phyloP scores from a whole-genome alignment of 208 protist species.

The Leptomonas seymouri region DNA sequence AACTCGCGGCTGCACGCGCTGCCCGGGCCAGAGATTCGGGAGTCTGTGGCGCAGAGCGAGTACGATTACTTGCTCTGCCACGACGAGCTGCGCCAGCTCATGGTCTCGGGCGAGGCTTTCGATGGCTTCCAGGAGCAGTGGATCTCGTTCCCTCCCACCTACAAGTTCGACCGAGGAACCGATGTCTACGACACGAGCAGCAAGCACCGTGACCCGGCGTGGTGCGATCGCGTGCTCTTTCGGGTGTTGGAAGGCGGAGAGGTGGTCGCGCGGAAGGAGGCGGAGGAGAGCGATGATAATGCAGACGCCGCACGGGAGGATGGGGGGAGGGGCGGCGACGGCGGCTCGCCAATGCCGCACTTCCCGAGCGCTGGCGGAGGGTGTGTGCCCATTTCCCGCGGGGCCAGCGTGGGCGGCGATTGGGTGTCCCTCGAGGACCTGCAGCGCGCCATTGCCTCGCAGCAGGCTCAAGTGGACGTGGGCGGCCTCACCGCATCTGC shows the following conservation, averaged over 20 bases:
- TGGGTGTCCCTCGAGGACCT: slow-evolving; percentile 20
- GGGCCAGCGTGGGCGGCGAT: slow-evolving; percentile 12
- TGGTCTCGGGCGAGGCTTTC: slow-evolving; percentile 76
- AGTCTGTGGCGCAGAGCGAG: slow-evolving; percentile 33
- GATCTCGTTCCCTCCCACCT: slow-evolving; percentile 92
- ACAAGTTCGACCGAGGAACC: slow-evolving; percentile 85
- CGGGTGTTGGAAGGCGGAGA: slow-evolving; percentile 37
- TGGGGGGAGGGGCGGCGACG: neutral
- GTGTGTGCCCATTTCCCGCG: neutral
- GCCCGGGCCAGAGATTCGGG: slow-evolving; percentile 37
- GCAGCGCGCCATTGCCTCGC: neutral
- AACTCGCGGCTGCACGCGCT: slow-evolving; percentile 91
- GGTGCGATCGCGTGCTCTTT: slow-evolving; percentile 91
- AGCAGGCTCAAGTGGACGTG: neutral
- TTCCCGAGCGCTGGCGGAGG: neutral
- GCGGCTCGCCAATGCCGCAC: slow-evolving; percentile 4
- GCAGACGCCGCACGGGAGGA: neutral
- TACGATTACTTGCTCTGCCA: slow-evolving; percentile 67
- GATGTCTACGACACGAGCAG: slow-evolving; percentile 82
- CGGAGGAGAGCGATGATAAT: neutral
- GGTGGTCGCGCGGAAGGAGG: neutral
- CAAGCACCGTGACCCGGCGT: slow-evolving; percentile 85
- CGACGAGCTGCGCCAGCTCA: slow-evolving; percentile 84
- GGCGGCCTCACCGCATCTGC: slow-evolving; percentile 11
- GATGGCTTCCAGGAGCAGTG: slow-evolving; percentile 88